Evolutionary conservation across 306 rosid species (phyloP), one percentile per base, ranked within the genome.

Genomic region (Lotus japonicus): DNA sequence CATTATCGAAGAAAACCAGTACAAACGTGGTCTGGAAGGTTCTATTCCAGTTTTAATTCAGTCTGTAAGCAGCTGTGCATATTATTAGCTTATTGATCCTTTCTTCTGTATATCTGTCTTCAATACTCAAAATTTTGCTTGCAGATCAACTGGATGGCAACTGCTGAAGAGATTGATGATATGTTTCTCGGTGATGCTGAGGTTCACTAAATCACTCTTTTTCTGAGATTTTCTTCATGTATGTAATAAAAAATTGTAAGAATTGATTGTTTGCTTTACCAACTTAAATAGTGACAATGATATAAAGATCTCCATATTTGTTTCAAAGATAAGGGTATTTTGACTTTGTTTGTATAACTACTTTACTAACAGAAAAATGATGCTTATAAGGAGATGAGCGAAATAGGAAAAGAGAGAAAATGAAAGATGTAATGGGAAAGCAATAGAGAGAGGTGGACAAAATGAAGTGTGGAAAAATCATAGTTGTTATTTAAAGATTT

Each of bases 81-180:
- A 71, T 66, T 67, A 56, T 42, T 66, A 14, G 66, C 55, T 81
- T 61, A 7, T 65, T 52, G 39, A 48, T 59, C 26, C 13, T 69
- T 52, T 69, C 43, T 53, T 65, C 67, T 26, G 31, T 58, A 45
- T 58, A 16, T 46, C 7, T 73, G 45, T 61, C 73, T 58, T 33
- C 61, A 74, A 81, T 59, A 26, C 68, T 38, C 21, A 43, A 80
- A 41, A 4, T 26, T 64, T 70, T 79, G 14, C 84, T 86, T 59
- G 65, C 78, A 88, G 97, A 77, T 85, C 57, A 85, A 85, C 84
- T 88, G 96, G 97, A 26, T 91, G 85, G 82, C 70, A 64, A 76
- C 83, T 54, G 97, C 97, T 12, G 97, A 91, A 80, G 91, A 87
- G 84, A 84, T 91, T 64, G 97, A 91, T 21, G 97, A 91, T 68